phyloP scores from a whole-genome alignment of 139 green algal species.

The Chlamydomonas sp. region DNA sequence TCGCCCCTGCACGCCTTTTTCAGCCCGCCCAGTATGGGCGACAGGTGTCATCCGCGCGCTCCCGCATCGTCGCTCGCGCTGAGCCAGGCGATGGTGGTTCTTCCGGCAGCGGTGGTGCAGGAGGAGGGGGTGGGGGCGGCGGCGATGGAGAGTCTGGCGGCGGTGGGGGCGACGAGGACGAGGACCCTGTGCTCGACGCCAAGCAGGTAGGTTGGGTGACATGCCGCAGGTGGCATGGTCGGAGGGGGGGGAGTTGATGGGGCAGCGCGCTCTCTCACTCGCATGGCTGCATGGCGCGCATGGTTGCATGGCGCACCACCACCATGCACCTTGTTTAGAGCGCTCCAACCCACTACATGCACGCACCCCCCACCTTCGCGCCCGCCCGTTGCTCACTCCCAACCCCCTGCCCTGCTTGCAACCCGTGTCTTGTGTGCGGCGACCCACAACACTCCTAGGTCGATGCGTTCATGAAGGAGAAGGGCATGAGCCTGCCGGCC shows the following conservation, averaged over 20 bases:
- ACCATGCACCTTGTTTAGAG: neutral
- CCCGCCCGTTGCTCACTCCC: neutral
- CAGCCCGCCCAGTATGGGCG: too few relatives aligned
- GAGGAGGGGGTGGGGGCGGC: conserved; percentile 21
- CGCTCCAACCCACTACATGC: neutral
- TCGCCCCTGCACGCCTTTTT: too few relatives aligned
- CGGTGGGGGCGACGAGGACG: conserved; percentile 23
- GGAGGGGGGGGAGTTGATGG: too few relatives aligned
- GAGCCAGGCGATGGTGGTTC: conserved; percentile 6
- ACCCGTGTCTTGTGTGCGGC: too few relatives aligned
- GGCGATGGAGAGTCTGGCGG: conserved; percentile 23
- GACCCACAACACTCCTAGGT: too few relatives aligned
- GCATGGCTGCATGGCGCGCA: neutral
- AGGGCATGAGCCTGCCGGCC: conserved; percentile 35
- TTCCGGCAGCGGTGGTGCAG: conserved; percentile 14
- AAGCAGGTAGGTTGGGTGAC: conserved; percentile 26
- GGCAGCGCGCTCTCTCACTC: neutral
- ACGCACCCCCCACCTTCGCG: too few relatives aligned
- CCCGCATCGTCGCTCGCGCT: too few relatives aligned
- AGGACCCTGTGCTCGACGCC: conserved; percentile 42
- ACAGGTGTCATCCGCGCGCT: too few relatives aligned
- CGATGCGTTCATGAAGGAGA: conserved; percentile 32
- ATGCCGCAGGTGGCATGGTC: too few relatives aligned
- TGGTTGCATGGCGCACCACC: neutral
- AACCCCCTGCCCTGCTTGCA: neutral